phyloP scores from a whole-genome alignment of 495 filamentous ascomycete species.

The Staphylotrichum longicolle region DNA sequence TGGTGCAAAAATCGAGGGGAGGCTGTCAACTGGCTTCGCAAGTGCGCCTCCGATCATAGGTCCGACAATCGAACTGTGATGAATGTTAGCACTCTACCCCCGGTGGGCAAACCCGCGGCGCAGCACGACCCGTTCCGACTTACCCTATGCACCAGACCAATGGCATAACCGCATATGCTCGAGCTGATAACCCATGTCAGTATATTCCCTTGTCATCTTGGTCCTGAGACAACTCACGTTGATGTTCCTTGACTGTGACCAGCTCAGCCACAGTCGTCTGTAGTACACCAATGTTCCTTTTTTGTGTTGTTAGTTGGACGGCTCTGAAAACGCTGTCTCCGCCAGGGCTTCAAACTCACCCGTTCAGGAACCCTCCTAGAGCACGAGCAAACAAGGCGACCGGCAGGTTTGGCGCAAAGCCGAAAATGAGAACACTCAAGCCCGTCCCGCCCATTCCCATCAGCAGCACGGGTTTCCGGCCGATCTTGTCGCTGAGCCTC shows the following conservation, averaged over 20 bases:
- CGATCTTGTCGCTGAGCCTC: slow-evolving; percentile 84
- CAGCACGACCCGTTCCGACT: slow-evolving; percentile 21
- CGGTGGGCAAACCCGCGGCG: background rate
- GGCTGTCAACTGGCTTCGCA: slow-evolving; percentile 78
- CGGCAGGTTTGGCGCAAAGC: slow-evolving; percentile 80
- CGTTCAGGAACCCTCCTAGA: slow-evolving; percentile 88
- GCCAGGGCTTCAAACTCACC: slow-evolving; percentile 49
- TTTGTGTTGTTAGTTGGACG: slow-evolving; percentile 19
- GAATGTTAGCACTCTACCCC: slow-evolving; percentile 15
- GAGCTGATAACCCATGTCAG: slow-evolving; percentile 52
- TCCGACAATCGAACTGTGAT: slow-evolving; percentile 68
- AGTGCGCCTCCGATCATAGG: slow-evolving; percentile 86
- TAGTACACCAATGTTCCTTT: slow-evolving; percentile 83
- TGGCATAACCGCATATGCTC: slow-evolving; percentile 95
- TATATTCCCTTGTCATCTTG: slow-evolving; percentile 13
- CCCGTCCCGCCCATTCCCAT: slow-evolving; percentile 85
- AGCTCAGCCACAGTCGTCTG: slow-evolving; percentile 94
- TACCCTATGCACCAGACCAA: slow-evolving; percentile 95
- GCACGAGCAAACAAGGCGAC: slow-evolving; percentile 85
- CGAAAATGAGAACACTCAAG: slow-evolving; percentile 90
- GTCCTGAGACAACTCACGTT: slow-evolving; percentile 55
- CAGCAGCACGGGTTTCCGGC: slow-evolving; percentile 88
- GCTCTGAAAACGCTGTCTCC: background rate
- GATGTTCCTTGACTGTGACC: slow-evolving; percentile 85
- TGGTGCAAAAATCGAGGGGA: slow-evolving; percentile 70